Percentiles rank a stretch among this genome's conserved stretches.
Conservation (phyloP, 2,329 filamentous ascomycete species). For the Neopestalotiopsis clavispora region DNA sequence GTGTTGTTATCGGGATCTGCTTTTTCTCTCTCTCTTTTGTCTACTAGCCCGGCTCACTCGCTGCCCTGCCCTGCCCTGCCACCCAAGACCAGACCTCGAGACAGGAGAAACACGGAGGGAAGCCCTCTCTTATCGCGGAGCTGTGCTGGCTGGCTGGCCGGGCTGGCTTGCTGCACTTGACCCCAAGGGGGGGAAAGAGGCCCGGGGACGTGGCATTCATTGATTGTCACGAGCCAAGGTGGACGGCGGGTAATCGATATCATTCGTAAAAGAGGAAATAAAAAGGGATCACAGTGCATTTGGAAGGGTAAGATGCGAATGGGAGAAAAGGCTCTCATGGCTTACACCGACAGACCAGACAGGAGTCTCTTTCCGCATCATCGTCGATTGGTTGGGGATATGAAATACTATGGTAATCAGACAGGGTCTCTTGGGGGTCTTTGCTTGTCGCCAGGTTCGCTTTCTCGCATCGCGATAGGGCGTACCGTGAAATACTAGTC, state of each 20-base stretch:
- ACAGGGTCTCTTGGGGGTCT: no score
- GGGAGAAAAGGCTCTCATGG: background rate
- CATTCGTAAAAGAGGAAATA: background rate
- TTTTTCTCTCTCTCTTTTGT: background rate
- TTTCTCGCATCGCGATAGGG: no score
- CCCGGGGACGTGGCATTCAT: background rate
- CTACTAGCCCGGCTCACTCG: background rate
- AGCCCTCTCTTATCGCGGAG: background rate
- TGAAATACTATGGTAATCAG: no score
- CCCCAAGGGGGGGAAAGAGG: background rate
- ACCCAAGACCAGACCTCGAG: background rate
- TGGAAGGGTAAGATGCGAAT: background rate
- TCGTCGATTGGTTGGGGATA: no score
- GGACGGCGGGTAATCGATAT: constrained; percentile 1
- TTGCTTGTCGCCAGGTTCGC: no score
- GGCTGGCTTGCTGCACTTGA: background rate
- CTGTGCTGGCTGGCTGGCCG: background rate
- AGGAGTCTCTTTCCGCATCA: no score
- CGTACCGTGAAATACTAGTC: no score
- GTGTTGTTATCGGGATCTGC: background rate
- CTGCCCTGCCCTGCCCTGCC: no score
- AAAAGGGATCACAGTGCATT: background rate
- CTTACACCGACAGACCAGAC: background rate
- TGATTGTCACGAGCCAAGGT: background rate
- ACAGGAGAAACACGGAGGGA: background rate